Base-by-base conservation (phyloP, 2,329 filamentous ascomycete genomes). In the Colletotrichum cordylinicola region DNA sequence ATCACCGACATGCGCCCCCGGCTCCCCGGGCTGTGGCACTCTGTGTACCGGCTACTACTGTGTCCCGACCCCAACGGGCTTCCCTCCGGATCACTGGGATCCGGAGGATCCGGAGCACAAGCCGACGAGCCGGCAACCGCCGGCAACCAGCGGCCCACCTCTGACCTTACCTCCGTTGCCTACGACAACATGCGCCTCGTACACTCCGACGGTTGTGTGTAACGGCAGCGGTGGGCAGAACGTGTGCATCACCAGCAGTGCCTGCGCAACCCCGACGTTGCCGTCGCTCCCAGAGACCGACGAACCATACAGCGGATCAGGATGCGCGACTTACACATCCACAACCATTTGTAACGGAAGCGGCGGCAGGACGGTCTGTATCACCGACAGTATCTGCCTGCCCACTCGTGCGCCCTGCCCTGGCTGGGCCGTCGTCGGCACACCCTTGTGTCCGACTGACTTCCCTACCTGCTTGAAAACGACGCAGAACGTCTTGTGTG, bases 41-140 rank as follows among this genome's bases (percentile, higher is more conserved):
- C n/a, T 80, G 9, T 80, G 78, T 69, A 52, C 73, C 4, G 79
- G 79, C 3, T 80, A 76, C 70, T 80, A 67, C 70, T 80, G 78
- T 76, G 43, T 8, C 4, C 74, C 79, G 9, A 48, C 31, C 4
- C 79, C 79, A 24, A 77, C 70, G 24, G 72, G 74, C 21, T 21
- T 43, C 27, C 79, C 78, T 8, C 76, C 76, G 18, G 77, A 55
- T 2, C 75, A 74, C 66, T 75, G 75, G 13, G 79, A 80, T 58
- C 78, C 79, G 58, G 76, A 79, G 62, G 78, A 79, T 60, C 78
- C 79, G n/a, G 35, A 31, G 16, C 35, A 65, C 62, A 48, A n/a
- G 33, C 61, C 61, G 33, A 43, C 61, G 6, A 65, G n/a, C n/a
- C 56, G 56, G 56, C 56, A 27, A 60, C 56, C 27, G 6, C 56